These are phyloP conservation scores for Lepidium africanum DNA, from an alignment of 345 rosid genomes.

Conservation along the genomic window DNA sequence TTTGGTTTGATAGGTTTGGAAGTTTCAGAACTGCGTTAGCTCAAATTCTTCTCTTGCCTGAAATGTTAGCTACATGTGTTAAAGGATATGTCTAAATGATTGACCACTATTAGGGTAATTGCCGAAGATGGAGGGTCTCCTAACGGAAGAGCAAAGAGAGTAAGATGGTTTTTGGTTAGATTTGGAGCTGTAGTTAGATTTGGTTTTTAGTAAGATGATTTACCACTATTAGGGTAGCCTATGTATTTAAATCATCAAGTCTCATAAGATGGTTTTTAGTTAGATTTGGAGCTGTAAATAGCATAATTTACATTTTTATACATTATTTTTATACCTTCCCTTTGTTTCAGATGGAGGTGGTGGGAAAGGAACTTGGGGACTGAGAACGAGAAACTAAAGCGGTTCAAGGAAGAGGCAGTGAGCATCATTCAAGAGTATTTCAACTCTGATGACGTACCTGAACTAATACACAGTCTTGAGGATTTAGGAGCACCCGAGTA, in stretches of 20 bases:
- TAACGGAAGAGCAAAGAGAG: no score
- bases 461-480: conserved; percentile 68
- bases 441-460: conserved; percentile 84
- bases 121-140: no score
- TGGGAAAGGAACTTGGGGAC: conserved; percentile 92
- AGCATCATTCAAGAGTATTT: conserved; percentile 83
- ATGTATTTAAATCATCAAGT: neutral
- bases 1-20: neutral
- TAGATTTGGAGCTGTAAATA: neutral
- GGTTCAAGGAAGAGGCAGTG: conserved; percentile 61
- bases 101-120: no score
- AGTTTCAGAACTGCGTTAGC: neutral
- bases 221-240: no score
- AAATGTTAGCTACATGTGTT: neutral
- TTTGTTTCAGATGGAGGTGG: conserved; percentile 74
- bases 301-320: neutral
- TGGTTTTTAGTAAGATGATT: no score
- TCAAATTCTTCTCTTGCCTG: neutral
- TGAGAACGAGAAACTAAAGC: conserved; percentile 45
- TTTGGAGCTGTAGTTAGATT: no score
- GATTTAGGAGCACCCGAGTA: conserved; percentile 66
- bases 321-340: neutral
- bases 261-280: neutral
- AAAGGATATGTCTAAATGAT: conserved; percentile 42
- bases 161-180: conserved; percentile 32